phyloP scores from a whole-genome alignment of 169 alveolate species.

The Cryptosporidium sp. region DNA sequence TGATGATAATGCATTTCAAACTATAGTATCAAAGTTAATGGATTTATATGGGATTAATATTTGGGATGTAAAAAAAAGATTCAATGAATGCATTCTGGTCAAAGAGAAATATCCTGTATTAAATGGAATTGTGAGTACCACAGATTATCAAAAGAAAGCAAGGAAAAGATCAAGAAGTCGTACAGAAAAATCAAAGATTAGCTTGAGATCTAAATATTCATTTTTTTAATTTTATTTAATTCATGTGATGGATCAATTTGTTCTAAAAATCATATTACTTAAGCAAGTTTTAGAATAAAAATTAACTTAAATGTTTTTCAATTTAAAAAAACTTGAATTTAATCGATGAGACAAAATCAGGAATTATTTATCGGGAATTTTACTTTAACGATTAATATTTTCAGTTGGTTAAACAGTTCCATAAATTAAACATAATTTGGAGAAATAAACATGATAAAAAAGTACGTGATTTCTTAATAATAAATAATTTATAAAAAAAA shows the following conservation, averaged over 20 bases:
- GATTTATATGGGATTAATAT: neutral
- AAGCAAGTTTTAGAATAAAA: too few relatives aligned
- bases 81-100: neutral
- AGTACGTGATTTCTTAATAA: too few relatives aligned
- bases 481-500: too few relatives aligned
- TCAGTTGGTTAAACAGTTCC: too few relatives aligned
- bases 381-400: too few relatives aligned
- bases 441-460: too few relatives aligned
- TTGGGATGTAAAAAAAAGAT: neutral
- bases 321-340: too few relatives aligned
- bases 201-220: neutral
- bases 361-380: neutral
- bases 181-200: neutral
- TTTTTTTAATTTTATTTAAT: neutral
- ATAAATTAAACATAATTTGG: neutral
- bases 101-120: neutral
- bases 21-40: neutral
- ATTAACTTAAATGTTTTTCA: too few relatives aligned
- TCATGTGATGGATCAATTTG: too few relatives aligned
- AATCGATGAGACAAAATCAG: too few relatives aligned
- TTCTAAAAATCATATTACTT: too few relatives aligned
- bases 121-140: neutral
- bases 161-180: neutral
- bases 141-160: constrained; percentile 8
- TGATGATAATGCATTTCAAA: neutral